Percentiles rank a stretch among this genome's conserved stretches.
phyloP scores from a whole-genome alignment of 108 stramenopile genomes.

The Cyclotella baltica region DNA sequence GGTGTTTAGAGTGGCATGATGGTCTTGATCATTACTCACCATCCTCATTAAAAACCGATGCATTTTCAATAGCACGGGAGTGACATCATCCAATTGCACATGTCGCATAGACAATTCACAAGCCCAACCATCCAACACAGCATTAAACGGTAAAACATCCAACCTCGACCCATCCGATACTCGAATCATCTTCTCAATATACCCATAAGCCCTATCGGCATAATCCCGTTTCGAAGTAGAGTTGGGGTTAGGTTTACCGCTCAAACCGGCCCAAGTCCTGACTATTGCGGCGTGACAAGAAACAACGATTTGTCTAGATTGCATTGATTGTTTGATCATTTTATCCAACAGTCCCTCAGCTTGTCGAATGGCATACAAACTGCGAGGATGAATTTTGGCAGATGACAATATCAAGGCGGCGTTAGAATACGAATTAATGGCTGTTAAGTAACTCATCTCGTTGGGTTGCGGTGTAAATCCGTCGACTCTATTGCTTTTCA shows the following conservation, averaged over 20 bases:
- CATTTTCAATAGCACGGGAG: conserved; percentile 26
- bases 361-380: conserved; percentile 21
- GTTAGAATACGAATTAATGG: conserved; percentile 35
- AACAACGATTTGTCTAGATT: conserved; percentile 17
- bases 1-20: too few relatives aligned
- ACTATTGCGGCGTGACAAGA: conserved; percentile 37
- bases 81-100: background rate
- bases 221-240: conserved; percentile 7
- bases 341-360: conserved; percentile 28
- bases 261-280: conserved; percentile 30
- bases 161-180: conserved; percentile 19
- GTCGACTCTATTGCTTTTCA: conserved; percentile 13
- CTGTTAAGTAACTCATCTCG: conserved; percentile 45
- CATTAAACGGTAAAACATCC: conserved; percentile 42
- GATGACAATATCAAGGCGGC: conserved; percentile 29
- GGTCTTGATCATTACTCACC: background rate
- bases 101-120: conserved; percentile 23
- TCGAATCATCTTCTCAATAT: conserved; percentile 36
- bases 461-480: conserved; percentile 26
- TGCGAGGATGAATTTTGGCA: conserved; percentile 19
- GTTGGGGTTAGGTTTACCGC: conserved; percentile 16
- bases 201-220: conserved; percentile 29
- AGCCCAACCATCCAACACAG: conserved; percentile 46
- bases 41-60: conserved; percentile 35
- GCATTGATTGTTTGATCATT: conserved; percentile 28